phyloP scores from a whole-genome alignment of 179 eudicot species.

The Heliamphora pulchella region DNA sequence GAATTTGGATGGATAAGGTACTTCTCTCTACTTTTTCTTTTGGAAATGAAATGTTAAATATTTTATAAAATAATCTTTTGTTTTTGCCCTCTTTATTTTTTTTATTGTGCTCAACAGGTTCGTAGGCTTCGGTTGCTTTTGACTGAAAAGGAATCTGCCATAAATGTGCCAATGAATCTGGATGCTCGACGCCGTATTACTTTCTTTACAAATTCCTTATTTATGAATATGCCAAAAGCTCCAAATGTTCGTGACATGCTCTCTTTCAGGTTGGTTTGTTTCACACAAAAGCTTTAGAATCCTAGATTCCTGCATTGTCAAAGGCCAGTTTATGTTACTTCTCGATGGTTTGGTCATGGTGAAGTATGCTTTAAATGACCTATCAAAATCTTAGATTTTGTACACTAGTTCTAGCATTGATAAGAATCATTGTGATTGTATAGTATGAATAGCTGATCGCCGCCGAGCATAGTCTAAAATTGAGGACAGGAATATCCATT shows the following conservation, averaged over 20 bases:
- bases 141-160: constrained; percentile 96
- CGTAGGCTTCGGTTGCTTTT: constrained; percentile 78
- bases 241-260: constrained; percentile 97
- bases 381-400: background rate
- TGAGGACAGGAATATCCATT: constrained; percentile 10
- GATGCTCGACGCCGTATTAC: constrained; percentile 98
- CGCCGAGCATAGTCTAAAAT: background rate
- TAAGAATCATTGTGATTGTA: background rate
- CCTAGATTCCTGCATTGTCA: background rate
- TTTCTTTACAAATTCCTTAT: constrained; percentile 91
- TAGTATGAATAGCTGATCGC: background rate
- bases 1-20: constrained; percentile 88
- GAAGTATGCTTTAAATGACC: background rate
- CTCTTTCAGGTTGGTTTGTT: constrained; percentile 76
- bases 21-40: constrained; percentile 2
- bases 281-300: background rate
- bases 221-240: constrained; percentile 95
- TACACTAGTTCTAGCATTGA: background rate
- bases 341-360: background rate
- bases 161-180: constrained; percentile 88
- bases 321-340: constrained; percentile 7
- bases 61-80: background rate
- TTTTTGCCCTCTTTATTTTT: background rate
- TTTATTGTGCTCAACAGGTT: constrained; percentile 35
- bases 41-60: background rate